Conservation (phyloP, 2,329 filamentous ascomycete species). For the Botrytis sinoallii region DNA sequence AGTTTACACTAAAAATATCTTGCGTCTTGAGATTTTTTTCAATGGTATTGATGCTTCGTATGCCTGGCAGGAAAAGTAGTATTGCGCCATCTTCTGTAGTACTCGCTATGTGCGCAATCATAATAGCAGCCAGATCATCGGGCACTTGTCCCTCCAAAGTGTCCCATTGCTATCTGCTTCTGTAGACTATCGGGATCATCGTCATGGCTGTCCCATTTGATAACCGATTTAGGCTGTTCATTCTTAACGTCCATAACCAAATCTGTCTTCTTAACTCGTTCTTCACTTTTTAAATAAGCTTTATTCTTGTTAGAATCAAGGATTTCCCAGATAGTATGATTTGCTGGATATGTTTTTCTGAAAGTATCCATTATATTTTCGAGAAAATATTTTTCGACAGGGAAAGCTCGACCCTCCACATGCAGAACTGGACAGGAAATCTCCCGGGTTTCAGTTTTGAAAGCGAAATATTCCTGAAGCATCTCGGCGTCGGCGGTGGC, state of each 20-base stretch:
- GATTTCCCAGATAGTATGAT: not conserved
- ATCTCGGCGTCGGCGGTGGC: slow-evolving; percentile 84
- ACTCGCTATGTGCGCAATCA: slow-evolving; percentile 78
- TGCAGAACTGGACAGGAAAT: slow-evolving; percentile 69
- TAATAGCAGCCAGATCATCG: slow-evolving; percentile 71
- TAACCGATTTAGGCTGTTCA: not conserved
- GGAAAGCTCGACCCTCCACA: slow-evolving; percentile 82
- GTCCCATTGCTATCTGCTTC: slow-evolving; percentile 35
- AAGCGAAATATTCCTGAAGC: slow-evolving; percentile 77
- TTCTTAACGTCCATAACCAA: not conserved
- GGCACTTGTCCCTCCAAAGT: slow-evolving; percentile 61
- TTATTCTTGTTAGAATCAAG: not conserved
- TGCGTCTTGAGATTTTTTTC: slow-evolving; percentile 68
- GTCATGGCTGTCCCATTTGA: slow-evolving; percentile 1
- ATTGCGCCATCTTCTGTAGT: slow-evolving; percentile 80
- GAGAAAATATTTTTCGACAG: slow-evolving; percentile 81
- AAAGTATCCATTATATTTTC: slow-evolving; percentile 75
- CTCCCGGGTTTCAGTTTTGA: slow-evolving; percentile 57
- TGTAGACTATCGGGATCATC: slow-evolving; percentile 7
- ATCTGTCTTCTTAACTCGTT: not conserved
- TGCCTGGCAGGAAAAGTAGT: slow-evolving; percentile 87
- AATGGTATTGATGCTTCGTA: slow-evolving; percentile 80
- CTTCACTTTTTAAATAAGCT: not conserved
- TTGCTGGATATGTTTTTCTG: not conserved
- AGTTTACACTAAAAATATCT: slow-evolving; percentile 59